Percentiles rank a stretch among this genome's conserved stretches.
Evolutionary conservation across 78 protist genomes (phyloP).

Genomic region (Capsaspora owczarzaki): DNA sequence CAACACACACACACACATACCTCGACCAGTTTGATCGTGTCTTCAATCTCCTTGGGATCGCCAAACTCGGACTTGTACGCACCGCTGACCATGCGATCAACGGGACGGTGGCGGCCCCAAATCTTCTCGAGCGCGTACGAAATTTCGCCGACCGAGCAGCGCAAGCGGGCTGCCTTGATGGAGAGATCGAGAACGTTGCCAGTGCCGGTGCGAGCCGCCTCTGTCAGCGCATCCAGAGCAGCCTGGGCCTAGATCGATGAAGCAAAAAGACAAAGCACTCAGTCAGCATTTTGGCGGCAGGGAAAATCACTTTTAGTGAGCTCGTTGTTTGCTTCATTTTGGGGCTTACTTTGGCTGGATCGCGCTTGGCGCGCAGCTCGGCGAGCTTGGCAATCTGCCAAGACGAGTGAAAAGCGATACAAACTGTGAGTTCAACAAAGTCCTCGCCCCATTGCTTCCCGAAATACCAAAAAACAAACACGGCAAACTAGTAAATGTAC

Average conservation of each 20-base stretch:
- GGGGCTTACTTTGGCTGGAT: not conserved
- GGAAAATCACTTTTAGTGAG: not conserved
- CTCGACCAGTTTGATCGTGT: not conserved
- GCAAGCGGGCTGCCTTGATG: constrained; percentile 70
- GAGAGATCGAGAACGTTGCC: constrained; percentile 33
- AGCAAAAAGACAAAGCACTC: not conserved
- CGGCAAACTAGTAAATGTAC: not conserved
- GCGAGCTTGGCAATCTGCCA: constrained; percentile 13
- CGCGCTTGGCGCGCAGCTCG: not conserved
- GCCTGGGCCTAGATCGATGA: constrained; percentile 9
- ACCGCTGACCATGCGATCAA: constrained; percentile 54
- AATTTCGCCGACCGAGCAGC: constrained; percentile 94
- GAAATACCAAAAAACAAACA: not conserved
- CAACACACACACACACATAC: constrained; percentile 7
- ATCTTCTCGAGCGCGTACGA: constrained; percentile 72
- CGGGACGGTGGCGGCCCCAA: constrained; percentile 40
- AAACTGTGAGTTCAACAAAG: no score
- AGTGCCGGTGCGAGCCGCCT: constrained; percentile 6
- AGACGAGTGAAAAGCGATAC: not conserved
- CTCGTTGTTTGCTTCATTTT: not conserved
- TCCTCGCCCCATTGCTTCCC: not conserved
- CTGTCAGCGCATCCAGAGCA: constrained; percentile 49
- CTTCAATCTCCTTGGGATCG: not conserved
- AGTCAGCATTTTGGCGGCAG: no score
- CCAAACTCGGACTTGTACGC: constrained; percentile 51